Percentiles rank a stretch among this genome's conserved stretches.
Conservation (phyloP, 192 early-diverging fungal species). For the Tieghemiomyces parasiticus region DNA sequence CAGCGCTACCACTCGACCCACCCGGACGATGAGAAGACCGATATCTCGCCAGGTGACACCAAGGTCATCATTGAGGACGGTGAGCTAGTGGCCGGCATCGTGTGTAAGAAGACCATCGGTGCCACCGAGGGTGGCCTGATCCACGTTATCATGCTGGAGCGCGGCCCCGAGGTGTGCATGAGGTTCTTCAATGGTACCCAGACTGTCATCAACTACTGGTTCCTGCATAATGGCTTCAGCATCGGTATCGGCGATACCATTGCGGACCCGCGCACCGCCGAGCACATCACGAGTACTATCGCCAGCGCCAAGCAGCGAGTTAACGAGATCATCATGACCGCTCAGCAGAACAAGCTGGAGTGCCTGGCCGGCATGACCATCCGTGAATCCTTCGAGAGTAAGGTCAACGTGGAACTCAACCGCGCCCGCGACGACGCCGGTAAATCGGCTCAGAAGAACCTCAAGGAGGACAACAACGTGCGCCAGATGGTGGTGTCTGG, state of each 20-base stretch:
- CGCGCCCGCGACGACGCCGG: slow-evolving; percentile 85
- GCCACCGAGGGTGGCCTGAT: slow-evolving; percentile 71
- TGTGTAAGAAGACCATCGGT: slow-evolving; percentile 92
- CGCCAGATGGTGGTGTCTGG: slow-evolving; percentile 93
- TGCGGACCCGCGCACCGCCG: slow-evolving; percentile 70
- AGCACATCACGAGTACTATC: slow-evolving; percentile 61
- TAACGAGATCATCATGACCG: slow-evolving; percentile 58
- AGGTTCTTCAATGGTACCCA: slow-evolving; percentile 86
- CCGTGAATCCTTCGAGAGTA: slow-evolving; percentile 79
- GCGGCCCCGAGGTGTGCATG: slow-evolving; percentile 73
- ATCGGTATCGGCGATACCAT: slow-evolving; percentile 97
- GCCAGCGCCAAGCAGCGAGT: slow-evolving; percentile 61
- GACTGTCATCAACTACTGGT: slow-evolving; percentile 89
- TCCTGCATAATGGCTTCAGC: slow-evolving; percentile 87
- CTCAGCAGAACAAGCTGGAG: slow-evolving; percentile 73
- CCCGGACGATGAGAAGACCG: slow-evolving; percentile 60
- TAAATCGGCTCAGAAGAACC: slow-evolving; percentile 59
- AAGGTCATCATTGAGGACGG: slow-evolving; percentile 85
- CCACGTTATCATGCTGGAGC: slow-evolving; percentile 90
- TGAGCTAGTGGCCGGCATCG: slow-evolving; percentile 81
- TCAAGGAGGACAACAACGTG: slow-evolving; percentile 90
- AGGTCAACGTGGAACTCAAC: slow-evolving; percentile 76
- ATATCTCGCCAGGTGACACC: slow-evolving; percentile 79
- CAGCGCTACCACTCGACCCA: slow-evolving; percentile 56
- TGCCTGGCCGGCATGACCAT: slow-evolving; percentile 82